Base-by-base conservation (phyloP, 768 basidiomycete species). In the Kwoniella sp. region DNA sequence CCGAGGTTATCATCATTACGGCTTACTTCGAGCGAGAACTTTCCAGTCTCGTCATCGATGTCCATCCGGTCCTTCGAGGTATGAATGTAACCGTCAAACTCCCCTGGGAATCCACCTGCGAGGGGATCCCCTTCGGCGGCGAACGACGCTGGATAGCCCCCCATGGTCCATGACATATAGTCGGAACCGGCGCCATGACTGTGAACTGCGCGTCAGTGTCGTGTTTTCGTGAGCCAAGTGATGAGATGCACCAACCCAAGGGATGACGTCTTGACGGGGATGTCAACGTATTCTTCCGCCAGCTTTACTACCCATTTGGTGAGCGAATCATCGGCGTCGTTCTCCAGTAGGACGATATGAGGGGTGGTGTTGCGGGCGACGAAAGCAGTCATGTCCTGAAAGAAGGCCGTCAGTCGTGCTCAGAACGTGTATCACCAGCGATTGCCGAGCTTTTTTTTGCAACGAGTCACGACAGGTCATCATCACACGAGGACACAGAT, bases 1-100 rank as follows among this genome's bases (percentile, higher is more conserved):
- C n/a, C n/a, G n/a, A n/a, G 12, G 48, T 5, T 24, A 6, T 25
- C 33, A 30, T 52, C 17, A 27, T 9, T 10, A 25, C 22, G 12
- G 68, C 71, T 65, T 60, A 72, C 71, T 13, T 73, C 69, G 30
- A 73, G 21, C 2, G 68, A 69, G 55, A 70, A 73, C 13, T 51
- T 48, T 5, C 68, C 71, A 7, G 48, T 59, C 33, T 68, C 64
- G 37, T 68, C 62, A 47, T 69, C 58, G 22, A 74, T 25, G 25
- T 71, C 64, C 60, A 74, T 71, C 47, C 33, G 65, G 49, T 74
- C 72, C 27, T 52, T 50, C 19, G 30, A 30, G 6, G 70, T 65
- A 56, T 74, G 72, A 24, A 69, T 49, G 49, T 71, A 69, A 1
- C 68, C 68, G 33, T 69, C 63, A 27, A 61, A 69, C 15, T 61